Conservation (phyloP, 352 stramenopile genomes). For the Lagenidium sp. region DNA sequence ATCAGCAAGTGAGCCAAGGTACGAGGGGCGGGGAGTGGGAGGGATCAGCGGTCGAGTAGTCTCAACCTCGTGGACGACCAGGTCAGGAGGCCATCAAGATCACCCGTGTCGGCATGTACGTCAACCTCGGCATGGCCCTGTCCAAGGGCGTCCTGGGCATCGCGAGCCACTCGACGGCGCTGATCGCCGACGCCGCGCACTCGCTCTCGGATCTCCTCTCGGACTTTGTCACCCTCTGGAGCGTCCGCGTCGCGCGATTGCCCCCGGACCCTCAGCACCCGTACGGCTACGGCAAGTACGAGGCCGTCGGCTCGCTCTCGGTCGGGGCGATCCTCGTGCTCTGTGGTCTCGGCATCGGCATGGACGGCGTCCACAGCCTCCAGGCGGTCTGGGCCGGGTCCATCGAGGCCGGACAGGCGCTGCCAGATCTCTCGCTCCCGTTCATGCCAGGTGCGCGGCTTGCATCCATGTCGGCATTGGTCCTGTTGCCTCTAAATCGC, state of each 20-base stretch:
- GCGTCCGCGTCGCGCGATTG: constrained; percentile 85
- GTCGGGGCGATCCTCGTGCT: constrained; percentile 80
- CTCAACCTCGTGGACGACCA: too few relatives aligned
- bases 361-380: constrained; percentile 60
- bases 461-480: too few relatives aligned
- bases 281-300: constrained; percentile 87
- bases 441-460: constrained; percentile 28
- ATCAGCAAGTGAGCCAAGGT: too few relatives aligned
- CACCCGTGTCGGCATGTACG: constrained; percentile 88
- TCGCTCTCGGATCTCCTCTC: constrained; percentile 94
- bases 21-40: too few relatives aligned
- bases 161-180: constrained; percentile 80
- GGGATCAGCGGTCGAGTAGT: too few relatives aligned
- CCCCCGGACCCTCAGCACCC: constrained; percentile 92
- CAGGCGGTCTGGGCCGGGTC: constrained; percentile 53
- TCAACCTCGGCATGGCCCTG: constrained; percentile 89
- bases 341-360: constrained; percentile 58
- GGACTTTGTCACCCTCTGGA: constrained; percentile 96
- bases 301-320: constrained; percentile 80
- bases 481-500: too few relatives aligned
- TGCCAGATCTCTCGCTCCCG: constrained; percentile 30
- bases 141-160: constrained; percentile 82
- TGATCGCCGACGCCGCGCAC: constrained; percentile 95
- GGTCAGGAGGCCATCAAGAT: constrained; percentile 75
- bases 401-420: constrained; percentile 2